phyloP scores from a whole-genome alignment of 1,284 basidiomycete genomes.

The Mycena citricolor region DNA sequence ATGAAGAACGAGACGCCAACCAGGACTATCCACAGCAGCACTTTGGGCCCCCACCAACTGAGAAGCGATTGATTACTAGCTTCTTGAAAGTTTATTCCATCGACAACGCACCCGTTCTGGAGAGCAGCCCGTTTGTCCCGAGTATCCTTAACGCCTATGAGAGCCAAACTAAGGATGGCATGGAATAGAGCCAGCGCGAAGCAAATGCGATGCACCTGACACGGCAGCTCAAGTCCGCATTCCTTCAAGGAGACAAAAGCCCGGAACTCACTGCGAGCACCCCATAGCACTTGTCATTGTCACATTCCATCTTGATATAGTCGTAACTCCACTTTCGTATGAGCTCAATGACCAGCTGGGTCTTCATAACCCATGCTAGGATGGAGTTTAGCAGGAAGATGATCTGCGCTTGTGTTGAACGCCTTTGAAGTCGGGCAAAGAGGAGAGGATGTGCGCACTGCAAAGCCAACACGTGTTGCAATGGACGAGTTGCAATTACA shows the following conservation, averaged over 20 bases:
- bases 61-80: conserved; percentile 12
- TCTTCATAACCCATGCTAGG: conserved; percentile 95
- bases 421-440: background rate
- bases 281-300: conserved; percentile 92
- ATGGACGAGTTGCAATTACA: conserved; percentile 99
- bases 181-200: conserved; percentile 94
- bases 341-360: conserved; percentile 82
- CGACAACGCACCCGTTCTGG: conserved; percentile 85
- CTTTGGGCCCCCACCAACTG: conserved; percentile 99
- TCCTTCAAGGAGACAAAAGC: conserved; percentile 6
- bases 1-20: conserved; percentile 86
- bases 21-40: conserved; percentile 81
- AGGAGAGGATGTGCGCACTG: conserved; percentile 49
- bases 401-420: conserved; percentile 52
- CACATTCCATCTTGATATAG: conserved; percentile 98
- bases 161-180: conserved; percentile 71
- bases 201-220: conserved; percentile 92
- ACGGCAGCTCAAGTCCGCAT: conserved; percentile 2
- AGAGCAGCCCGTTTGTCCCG: conserved; percentile 89
- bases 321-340: conserved; percentile 94
- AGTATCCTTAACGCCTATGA: conserved; percentile 89
- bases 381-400: conserved; percentile 97
- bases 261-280: conserved; percentile 80
- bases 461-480: conserved; percentile 95
- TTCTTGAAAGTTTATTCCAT: background rate